Conservation (phyloP, 257 asterid species). For the Thymus quinquecostatus region DNA sequence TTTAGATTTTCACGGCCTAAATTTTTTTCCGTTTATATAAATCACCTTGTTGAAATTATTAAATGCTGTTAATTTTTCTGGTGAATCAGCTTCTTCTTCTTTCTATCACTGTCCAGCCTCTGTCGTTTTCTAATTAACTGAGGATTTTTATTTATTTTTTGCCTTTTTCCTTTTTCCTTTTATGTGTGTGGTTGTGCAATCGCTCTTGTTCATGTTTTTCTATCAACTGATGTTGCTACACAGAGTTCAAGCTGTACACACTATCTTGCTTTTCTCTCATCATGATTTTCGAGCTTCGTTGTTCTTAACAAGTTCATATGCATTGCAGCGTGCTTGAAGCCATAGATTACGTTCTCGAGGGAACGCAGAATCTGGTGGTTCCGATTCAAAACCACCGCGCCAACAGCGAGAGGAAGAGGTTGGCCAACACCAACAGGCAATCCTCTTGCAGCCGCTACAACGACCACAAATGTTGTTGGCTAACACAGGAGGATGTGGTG, state of each 20-base stretch:
- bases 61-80: neutral
- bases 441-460: conserved; percentile 32
- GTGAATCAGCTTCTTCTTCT: neutral
- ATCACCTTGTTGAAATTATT: neutral
- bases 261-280: conserved; percentile 11
- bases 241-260: neutral
- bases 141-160: no score
- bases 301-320: neutral
- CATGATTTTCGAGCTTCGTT: neutral
- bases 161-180: no score
- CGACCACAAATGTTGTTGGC: conserved; percentile 69
- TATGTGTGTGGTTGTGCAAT: no score
- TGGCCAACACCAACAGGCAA: conserved; percentile 42
- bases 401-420: conserved; percentile 51
- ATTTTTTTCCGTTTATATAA: neutral
- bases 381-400: conserved; percentile 53
- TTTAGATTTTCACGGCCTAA: neutral
- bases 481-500: conserved; percentile 71
- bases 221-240: no score
- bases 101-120: neutral
- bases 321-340: conserved; percentile 71
- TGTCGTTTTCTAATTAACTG: neutral
- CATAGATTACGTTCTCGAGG: conserved; percentile 71
- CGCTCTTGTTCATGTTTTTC: no score
- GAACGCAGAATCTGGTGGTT: conserved; percentile 76